These are phyloP conservation scores for Apiospora rasikravindrae DNA, from an alignment of 2,329 filamentous ascomycete genomes.

Conservation along the genomic window DNA sequence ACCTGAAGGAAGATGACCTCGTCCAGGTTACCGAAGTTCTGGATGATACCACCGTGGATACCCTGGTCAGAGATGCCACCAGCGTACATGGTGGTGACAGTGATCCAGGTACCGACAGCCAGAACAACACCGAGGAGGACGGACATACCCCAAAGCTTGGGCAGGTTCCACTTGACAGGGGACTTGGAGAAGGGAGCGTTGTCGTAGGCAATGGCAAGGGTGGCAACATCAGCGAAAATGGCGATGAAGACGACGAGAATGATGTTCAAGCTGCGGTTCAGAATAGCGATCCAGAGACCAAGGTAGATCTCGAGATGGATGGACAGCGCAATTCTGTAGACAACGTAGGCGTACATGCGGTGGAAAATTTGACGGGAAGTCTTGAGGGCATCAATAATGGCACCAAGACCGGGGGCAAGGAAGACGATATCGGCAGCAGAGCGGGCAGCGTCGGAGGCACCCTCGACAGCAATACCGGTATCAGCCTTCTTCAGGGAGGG, in stretches of 20 bases:
- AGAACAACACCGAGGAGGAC: constrained; percentile 82
- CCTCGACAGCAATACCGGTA: constrained; percentile 93
- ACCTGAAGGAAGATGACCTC: constrained; percentile 88
- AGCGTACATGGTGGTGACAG: constrained; percentile 83
- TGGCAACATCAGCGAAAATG: constrained; percentile 93
- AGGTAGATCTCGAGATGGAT: constrained; percentile 92
- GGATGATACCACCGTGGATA: constrained; percentile 79
- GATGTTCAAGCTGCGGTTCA: constrained; percentile 84
- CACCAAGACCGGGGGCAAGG: constrained; percentile 86
- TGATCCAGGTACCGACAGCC: constrained; percentile 85
- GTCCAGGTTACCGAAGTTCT: constrained; percentile 85
- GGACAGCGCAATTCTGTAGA: constrained; percentile 92
- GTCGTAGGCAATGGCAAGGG: constrained; percentile 90
- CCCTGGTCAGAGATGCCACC: constrained; percentile 30
- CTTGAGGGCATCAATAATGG: constrained; percentile 91
- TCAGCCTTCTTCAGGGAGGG: constrained; percentile 95
- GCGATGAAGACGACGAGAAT: constrained; percentile 92
- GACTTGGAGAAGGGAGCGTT: constrained; percentile 86
- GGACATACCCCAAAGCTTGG: constrained; percentile 93
- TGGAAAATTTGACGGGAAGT: constrained; percentile 95
- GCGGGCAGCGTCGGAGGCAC: constrained; percentile 87
- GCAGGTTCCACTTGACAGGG: constrained; percentile 94
- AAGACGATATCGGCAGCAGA: constrained; percentile 94
- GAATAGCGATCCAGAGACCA: constrained; percentile 87
- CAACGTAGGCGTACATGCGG: constrained; percentile 95